Percentiles rank a stretch among this genome's conserved stretches.
Evolutionary conservation across 345 rosid genomes (phyloP).

Genomic region (Cardiospermum halicacabum): DNA sequence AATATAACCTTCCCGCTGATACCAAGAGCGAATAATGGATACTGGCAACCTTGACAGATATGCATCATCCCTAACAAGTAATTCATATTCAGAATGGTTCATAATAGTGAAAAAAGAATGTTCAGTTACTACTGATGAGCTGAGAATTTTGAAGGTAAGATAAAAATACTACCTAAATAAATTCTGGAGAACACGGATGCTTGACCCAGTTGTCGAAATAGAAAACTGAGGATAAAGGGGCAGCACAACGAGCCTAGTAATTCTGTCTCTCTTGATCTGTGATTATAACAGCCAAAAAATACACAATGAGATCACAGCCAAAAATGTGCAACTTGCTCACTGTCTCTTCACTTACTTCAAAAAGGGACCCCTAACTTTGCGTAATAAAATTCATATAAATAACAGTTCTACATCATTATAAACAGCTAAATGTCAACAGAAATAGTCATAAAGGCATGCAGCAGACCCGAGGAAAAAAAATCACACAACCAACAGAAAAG

Average conservation of each 20-base stretch:
- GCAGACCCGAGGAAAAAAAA: background rate
- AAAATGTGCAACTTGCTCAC: background rate
- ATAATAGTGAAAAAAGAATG: background rate
- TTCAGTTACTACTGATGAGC: background rate
- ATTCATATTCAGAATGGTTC: constrained; percentile 15
- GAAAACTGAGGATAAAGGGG: constrained; percentile 97
- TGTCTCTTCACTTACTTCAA: constrained; percentile 1
- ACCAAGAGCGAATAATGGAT: constrained; percentile 79
- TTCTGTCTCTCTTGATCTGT: constrained; percentile 75
- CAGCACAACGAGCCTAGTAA: constrained; percentile 84
- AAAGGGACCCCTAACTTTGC: background rate
- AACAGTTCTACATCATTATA: background rate
- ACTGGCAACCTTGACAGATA: constrained; percentile 71
- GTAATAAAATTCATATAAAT: background rate
- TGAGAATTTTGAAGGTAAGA: background rate
- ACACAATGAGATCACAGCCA: background rate
- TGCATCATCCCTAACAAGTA: constrained; percentile 60
- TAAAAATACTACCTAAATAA: constrained; percentile 49
- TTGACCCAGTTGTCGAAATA: constrained; percentile 92
- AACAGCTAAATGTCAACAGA: background rate
- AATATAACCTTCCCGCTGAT: constrained; percentile 76
- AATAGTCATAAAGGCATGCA: background rate
- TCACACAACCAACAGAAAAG: background rate
- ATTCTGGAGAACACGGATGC: constrained; percentile 71
- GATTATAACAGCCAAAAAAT: too few species aligned